These are phyloP conservation scores for Malania oleifera DNA, from an alignment of 164 flowering plant genomes.

Conservation along the genomic window DNA sequence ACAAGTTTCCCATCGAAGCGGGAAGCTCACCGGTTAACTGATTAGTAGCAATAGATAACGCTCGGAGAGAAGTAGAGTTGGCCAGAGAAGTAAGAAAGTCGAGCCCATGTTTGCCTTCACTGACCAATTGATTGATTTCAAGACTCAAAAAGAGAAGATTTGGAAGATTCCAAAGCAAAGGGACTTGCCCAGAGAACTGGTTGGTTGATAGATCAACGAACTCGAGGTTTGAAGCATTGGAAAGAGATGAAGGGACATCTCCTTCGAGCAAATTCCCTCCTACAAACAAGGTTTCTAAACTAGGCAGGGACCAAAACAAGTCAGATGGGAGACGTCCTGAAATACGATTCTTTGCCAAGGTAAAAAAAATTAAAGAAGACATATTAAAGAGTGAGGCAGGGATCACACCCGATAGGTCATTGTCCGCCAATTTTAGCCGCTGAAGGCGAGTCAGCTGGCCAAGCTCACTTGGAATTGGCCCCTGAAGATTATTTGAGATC, in stretches of 20 bases:
- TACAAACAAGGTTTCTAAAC: not conserved
- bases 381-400: constrained; percentile 8
- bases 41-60: constrained; percentile 2
- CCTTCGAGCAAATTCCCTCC: constrained; percentile 14
- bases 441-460: not conserved
- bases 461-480: constrained; percentile 3
- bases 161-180: constrained; percentile 8
- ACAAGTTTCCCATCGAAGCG: constrained; percentile 8
- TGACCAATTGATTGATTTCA: constrained; percentile 4
- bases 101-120: constrained; percentile 6
- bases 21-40: constrained; percentile 2
- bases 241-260: constrained; percentile 10
- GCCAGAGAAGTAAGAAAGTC: constrained; percentile 12
- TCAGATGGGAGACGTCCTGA: constrained; percentile 12
- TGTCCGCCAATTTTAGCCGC: not conserved
- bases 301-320: constrained; percentile 8
- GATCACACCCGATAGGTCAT: constrained; percentile 6
- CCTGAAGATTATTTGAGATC: constrained; percentile 1
- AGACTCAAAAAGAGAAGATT: constrained; percentile 1
- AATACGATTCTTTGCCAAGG: not conserved
- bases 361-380: constrained; percentile 2
- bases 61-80: constrained; percentile 7
- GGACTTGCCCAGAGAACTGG: constrained; percentile 9
- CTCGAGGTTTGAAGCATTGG: constrained; percentile 13
- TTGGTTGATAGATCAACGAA: constrained; percentile 9